phyloP scores from a whole-genome alignment of 805 yeast genomes.

The Cyberlindnera maritima region DNA sequence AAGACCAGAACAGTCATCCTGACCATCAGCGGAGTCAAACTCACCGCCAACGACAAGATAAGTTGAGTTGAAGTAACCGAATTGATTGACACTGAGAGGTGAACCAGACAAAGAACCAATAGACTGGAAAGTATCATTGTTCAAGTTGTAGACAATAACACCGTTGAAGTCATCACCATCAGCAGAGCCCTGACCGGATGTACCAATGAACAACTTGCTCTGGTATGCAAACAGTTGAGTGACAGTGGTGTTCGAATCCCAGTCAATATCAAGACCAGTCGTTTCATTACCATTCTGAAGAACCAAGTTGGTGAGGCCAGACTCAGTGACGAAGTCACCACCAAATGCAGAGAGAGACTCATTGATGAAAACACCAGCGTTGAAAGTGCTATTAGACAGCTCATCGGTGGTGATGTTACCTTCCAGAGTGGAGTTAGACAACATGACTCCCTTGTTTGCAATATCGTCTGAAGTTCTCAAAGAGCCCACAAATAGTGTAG shows the following conservation, averaged over 20 bases:
- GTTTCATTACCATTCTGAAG: conserved; percentile 28
- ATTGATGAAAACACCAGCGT: conserved; percentile 43
- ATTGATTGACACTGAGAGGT: conserved; percentile 39
- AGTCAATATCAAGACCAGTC: conserved; percentile 28
- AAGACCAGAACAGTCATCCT: conserved; percentile 51
- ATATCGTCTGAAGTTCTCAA: conserved; percentile 20
- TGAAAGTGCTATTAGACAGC: conserved; percentile 23
- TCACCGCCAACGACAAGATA: conserved; percentile 70
- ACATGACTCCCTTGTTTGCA: conserved; percentile 19
- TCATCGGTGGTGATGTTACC: conserved; percentile 23
- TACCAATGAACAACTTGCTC: conserved; percentile 42
- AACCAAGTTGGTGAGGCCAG: conserved; percentile 23
- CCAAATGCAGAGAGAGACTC: conserved; percentile 52
- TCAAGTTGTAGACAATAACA: conserved; percentile 51
- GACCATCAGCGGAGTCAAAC: conserved; percentile 56
- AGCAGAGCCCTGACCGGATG: conserved; percentile 35
- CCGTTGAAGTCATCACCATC: conserved; percentile 36
- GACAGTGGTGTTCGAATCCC: conserved; percentile 22
- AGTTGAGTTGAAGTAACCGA: conserved; percentile 32
- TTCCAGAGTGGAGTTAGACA: conserved; percentile 9
- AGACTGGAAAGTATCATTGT: conserved; percentile 25
- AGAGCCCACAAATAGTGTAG: conserved; percentile 27
- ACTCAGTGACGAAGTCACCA: conserved; percentile 46
- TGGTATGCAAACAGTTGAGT: conserved; percentile 17
- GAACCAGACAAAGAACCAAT: conserved; percentile 22